phyloP scores from a whole-genome alignment of 768 basidiomycete genomes.

The Russula olivacea region DNA sequence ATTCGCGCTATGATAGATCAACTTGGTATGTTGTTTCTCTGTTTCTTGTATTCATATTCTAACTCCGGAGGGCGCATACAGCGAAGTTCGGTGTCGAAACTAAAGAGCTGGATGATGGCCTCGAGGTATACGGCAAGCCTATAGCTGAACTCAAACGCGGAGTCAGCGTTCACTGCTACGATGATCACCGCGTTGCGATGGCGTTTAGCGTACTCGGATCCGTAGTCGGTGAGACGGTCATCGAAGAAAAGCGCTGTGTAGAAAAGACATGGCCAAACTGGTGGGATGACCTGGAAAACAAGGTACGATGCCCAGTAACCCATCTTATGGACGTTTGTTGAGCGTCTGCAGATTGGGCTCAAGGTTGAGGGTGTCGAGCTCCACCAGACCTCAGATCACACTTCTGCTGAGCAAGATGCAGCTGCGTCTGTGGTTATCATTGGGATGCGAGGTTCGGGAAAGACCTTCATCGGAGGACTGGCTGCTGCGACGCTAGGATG shows the following conservation, averaged over 20 bases:
- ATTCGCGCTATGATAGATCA: conserved; percentile 97
- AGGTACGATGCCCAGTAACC: conserved; percentile 44
- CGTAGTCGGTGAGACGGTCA: conserved; percentile 63
- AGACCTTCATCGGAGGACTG: conserved; percentile 79
- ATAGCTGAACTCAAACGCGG: conserved; percentile 55
- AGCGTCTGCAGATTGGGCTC: conserved; percentile 67
- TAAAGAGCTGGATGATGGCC: conserved; percentile 86
- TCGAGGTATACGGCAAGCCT: conserved; percentile 80
- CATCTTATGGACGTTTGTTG: conserved; percentile 1
- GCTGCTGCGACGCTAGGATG: conserved; percentile 70
- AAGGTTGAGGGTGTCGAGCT: conserved; percentile 82
- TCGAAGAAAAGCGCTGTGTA: conserved; percentile 96
- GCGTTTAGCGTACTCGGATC: conserved; percentile 87
- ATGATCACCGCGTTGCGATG: conserved; percentile 99
- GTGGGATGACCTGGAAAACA: conserved; percentile 98
- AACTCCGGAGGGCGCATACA: conserved; percentile 30
- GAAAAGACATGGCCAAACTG: conserved; percentile 99
- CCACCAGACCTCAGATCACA: conserved; percentile 36
- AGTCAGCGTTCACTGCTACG: conserved; percentile 90
- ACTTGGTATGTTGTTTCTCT: conserved; percentile 53
- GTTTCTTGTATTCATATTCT: neutral
- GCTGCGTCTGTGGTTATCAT: conserved; percentile 68
- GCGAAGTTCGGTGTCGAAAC: conserved; percentile 95
- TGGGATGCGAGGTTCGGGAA: conserved; percentile 97
- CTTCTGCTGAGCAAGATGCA: conserved; percentile 37